These are phyloP conservation scores for barrel medic (Medicago truncatula) DNA, from an alignment of 306 rosid genomes.

Conservation along the genomic window MtrunA17r5.0-ANR NC_053049.1:35620501-35621000, in stretches of 20 bases:
- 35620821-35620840: no score
- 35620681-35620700: not conserved
- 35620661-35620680: not conserved
- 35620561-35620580: slow-evolving; percentile 16
- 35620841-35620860: no score
- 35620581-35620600: slow-evolving; percentile 41
- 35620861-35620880: no score
- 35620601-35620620: slow-evolving; percentile 44
- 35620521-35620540: slow-evolving; percentile 11
- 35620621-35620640: slow-evolving; percentile 37
- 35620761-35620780: no score
- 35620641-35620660: slow-evolving; percentile 39
- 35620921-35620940: no score
- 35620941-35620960: no score
- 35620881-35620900: no score
- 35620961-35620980: no score
- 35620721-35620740: not conserved
- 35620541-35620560: slow-evolving; percentile 46
- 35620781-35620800: no score
- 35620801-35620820: no score
- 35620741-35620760: not conserved
- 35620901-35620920: no score
- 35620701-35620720: not conserved
- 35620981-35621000: not conserved
- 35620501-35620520: slow-evolving; percentile 47